These are phyloP conservation scores for Tolypocladium paradoxum DNA, from an alignment of 2,329 filamentous ascomycete species.

Conservation along the genomic window DNA sequence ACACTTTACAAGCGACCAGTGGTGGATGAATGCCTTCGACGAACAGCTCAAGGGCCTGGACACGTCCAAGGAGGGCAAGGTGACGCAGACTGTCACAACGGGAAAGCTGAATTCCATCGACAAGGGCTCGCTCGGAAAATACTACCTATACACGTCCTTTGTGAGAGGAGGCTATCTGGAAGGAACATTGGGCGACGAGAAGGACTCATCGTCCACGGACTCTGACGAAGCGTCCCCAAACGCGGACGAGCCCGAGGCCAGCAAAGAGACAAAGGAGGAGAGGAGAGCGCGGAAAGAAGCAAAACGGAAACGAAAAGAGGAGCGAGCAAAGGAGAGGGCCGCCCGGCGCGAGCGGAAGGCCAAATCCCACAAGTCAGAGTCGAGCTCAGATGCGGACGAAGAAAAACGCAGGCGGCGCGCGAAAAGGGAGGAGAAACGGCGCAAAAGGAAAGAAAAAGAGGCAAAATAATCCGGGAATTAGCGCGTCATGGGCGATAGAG, in stretches of 20 bases:
- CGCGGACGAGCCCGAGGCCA: slow-evolving; percentile 11
- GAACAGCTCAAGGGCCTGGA: slow-evolving; percentile 75
- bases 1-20: slow-evolving; percentile 65
- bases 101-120: slow-evolving; percentile 46
- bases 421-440: slow-evolving; percentile 9
- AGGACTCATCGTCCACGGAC: slow-evolving; percentile 13
- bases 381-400: slow-evolving; percentile 11
- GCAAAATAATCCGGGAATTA: slow-evolving; percentile 2
- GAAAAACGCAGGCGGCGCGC: slow-evolving; percentile 7
- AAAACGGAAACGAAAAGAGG: slow-evolving; percentile 18
- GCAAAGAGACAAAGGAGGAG: slow-evolving; percentile 33
- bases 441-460: slow-evolving; percentile 17
- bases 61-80: slow-evolving; percentile 43
- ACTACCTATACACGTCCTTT: slow-evolving; percentile 72
- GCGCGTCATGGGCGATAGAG: background rate
- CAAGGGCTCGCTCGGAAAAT: slow-evolving; percentile 39
- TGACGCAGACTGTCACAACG: slow-evolving; percentile 44
- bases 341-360: slow-evolving; percentile 7
- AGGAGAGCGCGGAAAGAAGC: slow-evolving; percentile 24
- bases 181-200: slow-evolving; percentile 48
- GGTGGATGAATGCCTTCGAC: slow-evolving; percentile 96
- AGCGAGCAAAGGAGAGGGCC: slow-evolving; percentile 11
- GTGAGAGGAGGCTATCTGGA: slow-evolving; percentile 69
- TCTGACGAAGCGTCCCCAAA: slow-evolving; percentile 11
- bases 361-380: slow-evolving; percentile 15